These are phyloP conservation scores for Phytophthora hibernalis DNA, from an alignment of 352 stramenopile genomes.

Conservation along the genomic window DNA sequence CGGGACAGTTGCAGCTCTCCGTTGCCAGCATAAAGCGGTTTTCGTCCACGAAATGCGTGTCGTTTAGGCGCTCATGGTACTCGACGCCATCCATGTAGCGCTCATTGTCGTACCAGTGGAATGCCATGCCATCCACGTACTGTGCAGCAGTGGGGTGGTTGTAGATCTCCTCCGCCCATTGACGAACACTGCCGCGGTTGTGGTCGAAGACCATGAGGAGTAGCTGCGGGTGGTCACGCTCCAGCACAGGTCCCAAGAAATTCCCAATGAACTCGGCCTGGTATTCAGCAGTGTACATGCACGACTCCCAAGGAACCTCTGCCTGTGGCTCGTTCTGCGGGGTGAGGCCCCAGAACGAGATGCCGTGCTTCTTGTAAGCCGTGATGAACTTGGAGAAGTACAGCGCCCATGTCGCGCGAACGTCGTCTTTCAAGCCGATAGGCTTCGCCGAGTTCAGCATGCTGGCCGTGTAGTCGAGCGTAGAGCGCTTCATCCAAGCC, in stretches of 20 bases:
- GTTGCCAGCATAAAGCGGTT: conserved; percentile 76
- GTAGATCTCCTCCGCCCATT: conserved; percentile 82
- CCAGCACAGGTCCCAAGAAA: conserved; percentile 82
- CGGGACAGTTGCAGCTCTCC: conserved; percentile 83
- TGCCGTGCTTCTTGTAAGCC: conserved; percentile 88
- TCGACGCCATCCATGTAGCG: conserved; percentile 81
- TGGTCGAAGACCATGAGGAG: conserved; percentile 93
- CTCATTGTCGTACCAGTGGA: conserved; percentile 89
- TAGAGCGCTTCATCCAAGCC: conserved; percentile 85
- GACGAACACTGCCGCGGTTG: conserved; percentile 82
- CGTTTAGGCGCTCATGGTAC: conserved; percentile 80
- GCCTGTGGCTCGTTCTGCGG: conserved; percentile 93
- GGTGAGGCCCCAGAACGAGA: conserved; percentile 90
- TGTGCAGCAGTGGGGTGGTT: conserved; percentile 58
- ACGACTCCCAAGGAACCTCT: conserved; percentile 74
- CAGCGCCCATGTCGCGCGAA: conserved; percentile 78
- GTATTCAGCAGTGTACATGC: conserved; percentile 57
- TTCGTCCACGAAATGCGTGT: conserved; percentile 79
- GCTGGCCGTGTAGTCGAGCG: conserved; percentile 55
- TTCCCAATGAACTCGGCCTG: conserved; percentile 79
- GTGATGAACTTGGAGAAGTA: conserved; percentile 94
- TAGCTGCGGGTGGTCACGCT: conserved; percentile 67
- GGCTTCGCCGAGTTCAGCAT: conserved; percentile 72
- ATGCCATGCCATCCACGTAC: conserved; percentile 93
- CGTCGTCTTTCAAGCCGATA: conserved; percentile 57